Evolutionary conservation across 1,284 basidiomycete genomes (phyloP).

Genomic region (Ustilago vetiveriae): DNA sequence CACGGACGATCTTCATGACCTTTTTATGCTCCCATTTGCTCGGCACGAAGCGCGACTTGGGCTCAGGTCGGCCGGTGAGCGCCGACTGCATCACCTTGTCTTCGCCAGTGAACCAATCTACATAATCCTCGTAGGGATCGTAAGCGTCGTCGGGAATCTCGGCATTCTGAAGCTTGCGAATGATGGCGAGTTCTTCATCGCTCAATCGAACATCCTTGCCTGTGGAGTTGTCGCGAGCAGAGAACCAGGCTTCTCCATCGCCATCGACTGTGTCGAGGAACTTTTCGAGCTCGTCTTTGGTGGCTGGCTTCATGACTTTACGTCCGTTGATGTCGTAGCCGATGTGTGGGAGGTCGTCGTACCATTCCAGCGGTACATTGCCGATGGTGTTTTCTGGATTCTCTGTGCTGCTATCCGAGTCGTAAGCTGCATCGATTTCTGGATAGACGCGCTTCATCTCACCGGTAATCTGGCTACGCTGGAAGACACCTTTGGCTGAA

Average conservation of each 20-base stretch:
- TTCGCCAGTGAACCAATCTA: conserved; percentile 97
- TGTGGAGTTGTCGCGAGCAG: conserved; percentile 87
- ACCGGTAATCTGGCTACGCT: conserved; percentile 84
- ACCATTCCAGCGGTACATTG: conserved; percentile 96
- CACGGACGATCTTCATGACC: conserved; percentile 99
- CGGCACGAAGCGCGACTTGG: conserved; percentile 94
- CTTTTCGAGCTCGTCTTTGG: conserved; percentile 96
- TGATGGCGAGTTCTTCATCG: conserved; percentile 92
- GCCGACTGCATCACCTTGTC: conserved; percentile 95
- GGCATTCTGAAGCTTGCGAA: conserved; percentile 84
- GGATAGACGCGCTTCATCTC: conserved; percentile 86
- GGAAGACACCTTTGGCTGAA: conserved; percentile 62
- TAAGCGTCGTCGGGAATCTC: conserved; percentile 92
- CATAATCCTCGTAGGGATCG: conserved; percentile 83
- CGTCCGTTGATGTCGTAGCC: conserved; percentile 96
- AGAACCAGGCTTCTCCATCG: conserved; percentile 90
- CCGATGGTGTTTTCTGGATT: conserved; percentile 94
- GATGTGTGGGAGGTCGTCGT: conserved; percentile 98
- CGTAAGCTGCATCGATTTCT: conserved; percentile 94
- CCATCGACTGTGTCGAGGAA: conserved; percentile 89
- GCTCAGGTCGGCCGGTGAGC: conserved; percentile 87
- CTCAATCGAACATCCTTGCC: conserved; percentile 88
- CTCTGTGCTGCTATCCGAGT: conserved; percentile 95
- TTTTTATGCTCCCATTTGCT: conserved; percentile 99
- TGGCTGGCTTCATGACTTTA: conserved; percentile 90